These are phyloP conservation scores for Stylosanthes scabra DNA, from an alignment of 331 rosid genomes.

Conservation along the genomic window DNA sequence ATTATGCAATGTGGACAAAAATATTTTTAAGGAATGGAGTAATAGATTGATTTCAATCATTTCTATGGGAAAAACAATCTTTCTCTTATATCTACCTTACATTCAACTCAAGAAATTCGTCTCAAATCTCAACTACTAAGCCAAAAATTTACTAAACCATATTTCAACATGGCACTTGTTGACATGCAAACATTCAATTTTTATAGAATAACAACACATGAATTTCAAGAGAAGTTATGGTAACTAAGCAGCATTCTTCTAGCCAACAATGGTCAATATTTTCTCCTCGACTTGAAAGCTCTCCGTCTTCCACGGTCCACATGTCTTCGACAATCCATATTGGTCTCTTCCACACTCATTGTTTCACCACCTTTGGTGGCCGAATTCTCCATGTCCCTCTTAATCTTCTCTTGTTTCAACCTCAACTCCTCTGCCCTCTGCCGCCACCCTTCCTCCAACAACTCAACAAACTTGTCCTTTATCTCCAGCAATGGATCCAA, in stretches of 20 bases:
- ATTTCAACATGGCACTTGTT: slow-evolving; percentile 12
- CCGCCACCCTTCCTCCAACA: slow-evolving; percentile 81
- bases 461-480: slow-evolving; percentile 62
- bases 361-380: slow-evolving; percentile 46
- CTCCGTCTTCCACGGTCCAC: slow-evolving; percentile 30
- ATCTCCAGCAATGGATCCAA: slow-evolving; percentile 74
- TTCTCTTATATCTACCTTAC: slow-evolving; percentile 14
- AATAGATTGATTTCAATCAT: slow-evolving; percentile 9
- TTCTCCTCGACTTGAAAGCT: slow-evolving; percentile 23
- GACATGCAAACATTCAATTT: slow-evolving; percentile 16
- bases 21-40: not conserved
- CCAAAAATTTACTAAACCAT: slow-evolving; percentile 5
- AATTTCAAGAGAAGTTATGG: slow-evolving; percentile 27
- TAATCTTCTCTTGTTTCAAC: slow-evolving; percentile 51
- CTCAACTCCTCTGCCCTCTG: slow-evolving; percentile 54
- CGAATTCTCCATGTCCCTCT: slow-evolving; percentile 52
- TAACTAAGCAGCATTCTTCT: slow-evolving; percentile 28
- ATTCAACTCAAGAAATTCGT: not conserved
- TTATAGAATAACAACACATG: slow-evolving; percentile 27
- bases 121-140: not conserved
- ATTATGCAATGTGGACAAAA: not conserved
- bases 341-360: not conserved
- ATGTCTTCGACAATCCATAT: not conserved
- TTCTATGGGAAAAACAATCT: not conserved
- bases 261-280: slow-evolving; percentile 22